phyloP scores from a whole-genome alignment of 495 filamentous ascomycete genomes.

The Monascus purpureus region DNA sequence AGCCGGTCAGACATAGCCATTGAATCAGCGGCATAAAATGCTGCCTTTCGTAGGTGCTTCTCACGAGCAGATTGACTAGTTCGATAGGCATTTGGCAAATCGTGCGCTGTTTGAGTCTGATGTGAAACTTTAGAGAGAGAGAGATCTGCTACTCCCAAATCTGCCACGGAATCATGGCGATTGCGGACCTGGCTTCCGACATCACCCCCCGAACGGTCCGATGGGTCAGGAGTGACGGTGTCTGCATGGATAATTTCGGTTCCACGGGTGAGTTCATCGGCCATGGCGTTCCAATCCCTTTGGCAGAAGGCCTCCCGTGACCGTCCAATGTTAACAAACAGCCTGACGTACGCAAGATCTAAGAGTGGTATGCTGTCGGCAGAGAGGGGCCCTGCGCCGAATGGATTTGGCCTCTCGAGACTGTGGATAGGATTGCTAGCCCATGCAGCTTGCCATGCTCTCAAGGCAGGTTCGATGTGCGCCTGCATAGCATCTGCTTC shows the following conservation, averaged over 20 bases:
- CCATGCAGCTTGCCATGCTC: conserved; percentile 95
- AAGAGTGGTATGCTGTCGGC: conserved; percentile 91
- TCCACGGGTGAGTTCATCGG: conserved; percentile 75
- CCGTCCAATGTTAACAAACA: conserved; percentile 84
- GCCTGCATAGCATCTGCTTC: conserved; percentile 95
- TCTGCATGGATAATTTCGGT: conserved; percentile 61
- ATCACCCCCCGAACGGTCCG: conserved; percentile 20
- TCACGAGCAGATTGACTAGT: conserved; percentile 51
- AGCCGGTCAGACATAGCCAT: conserved; percentile 80
- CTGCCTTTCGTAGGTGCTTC: conserved; percentile 81
- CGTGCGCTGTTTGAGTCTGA: conserved; percentile 23
- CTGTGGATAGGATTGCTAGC: conserved; percentile 75
- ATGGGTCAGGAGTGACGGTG: conserved; percentile 15
- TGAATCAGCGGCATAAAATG: conserved; percentile 88
- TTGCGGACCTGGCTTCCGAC: conserved; percentile 7
- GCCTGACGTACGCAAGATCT: conserved; percentile 82
- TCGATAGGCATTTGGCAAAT: conserved; percentile 19
- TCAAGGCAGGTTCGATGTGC: conserved; percentile 86
- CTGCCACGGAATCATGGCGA: conserved; percentile 25
- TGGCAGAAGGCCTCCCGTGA: conserved; percentile 93
- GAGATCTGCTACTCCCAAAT: conserved; percentile 27
- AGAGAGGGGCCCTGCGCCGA: conserved; percentile 74
- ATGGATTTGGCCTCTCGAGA: conserved; percentile 78
- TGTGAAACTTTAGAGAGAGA: conserved; percentile 30
- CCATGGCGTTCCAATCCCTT: conserved; percentile 85